Conservation (phyloP, 345 rosid species). For the Rhodamnia rubescens region DNA sequence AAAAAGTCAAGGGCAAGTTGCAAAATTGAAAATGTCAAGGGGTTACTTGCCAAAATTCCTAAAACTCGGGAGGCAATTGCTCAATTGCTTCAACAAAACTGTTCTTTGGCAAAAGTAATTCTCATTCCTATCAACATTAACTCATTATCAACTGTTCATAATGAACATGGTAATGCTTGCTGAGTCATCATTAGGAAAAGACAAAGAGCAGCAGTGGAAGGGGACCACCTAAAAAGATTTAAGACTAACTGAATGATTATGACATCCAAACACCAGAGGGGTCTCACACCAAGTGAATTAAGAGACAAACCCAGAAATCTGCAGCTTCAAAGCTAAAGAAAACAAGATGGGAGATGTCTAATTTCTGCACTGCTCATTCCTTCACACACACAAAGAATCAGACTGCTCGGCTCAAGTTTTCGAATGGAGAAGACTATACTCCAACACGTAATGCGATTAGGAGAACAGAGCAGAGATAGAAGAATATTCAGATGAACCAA, state of each 20-base stretch:
- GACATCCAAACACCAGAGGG: neutral
- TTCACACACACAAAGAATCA: neutral
- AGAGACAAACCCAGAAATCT: neutral
- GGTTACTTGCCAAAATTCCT: neutral
- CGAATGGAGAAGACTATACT: neutral
- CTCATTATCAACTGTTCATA: neutral
- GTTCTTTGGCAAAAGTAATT: neutral
- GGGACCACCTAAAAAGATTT: neutral
- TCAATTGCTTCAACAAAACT: neutral
- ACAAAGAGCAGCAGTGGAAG: neutral
- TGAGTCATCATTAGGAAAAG: neutral
- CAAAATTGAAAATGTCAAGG: neutral
- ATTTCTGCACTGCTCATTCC: neutral
- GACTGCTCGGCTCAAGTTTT: neutral
- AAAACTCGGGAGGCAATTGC: neutral
- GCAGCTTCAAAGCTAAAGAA: neutral
- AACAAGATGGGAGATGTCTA: neutral
- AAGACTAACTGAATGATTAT: neutral
- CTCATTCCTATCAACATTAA: neutral
- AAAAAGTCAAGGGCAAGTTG: neutral
- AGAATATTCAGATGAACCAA: neutral
- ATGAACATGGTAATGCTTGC: neutral
- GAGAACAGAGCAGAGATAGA: neutral
- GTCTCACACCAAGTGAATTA: neutral
- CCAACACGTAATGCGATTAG: neutral